Evolutionary conservation across 306 rosid species (phyloP).

Genomic region (Acacia melanoxylon): DNA sequence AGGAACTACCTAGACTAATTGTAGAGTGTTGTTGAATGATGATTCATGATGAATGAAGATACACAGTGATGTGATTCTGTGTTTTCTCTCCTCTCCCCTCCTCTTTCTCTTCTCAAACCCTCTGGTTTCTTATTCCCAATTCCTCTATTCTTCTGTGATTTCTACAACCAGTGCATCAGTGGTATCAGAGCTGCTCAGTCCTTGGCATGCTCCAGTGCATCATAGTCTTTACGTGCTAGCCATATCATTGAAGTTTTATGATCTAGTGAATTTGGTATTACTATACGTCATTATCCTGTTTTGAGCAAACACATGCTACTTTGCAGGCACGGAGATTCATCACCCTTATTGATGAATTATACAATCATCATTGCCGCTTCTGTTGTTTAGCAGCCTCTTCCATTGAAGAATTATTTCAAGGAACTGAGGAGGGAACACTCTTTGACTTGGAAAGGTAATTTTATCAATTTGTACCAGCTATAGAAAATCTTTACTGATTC

Average conservation of each 20-base stretch:
- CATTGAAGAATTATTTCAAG: conserved; percentile 90
- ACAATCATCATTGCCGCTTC: conserved; percentile 87
- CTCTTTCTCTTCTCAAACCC: no score
- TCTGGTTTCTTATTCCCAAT: no score
- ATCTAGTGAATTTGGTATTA: conserved; percentile 13
- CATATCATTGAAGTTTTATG: not conserved
- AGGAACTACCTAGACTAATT: no score
- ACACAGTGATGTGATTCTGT: no score
- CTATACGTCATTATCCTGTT: conserved; percentile 17
- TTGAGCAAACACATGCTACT: conserved; percentile 14
- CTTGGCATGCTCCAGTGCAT: no score
- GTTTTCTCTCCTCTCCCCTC: no score
- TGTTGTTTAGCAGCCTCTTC: conserved; percentile 81
- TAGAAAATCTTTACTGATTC: conserved; percentile 2
- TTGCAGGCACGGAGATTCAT: conserved; percentile 87
- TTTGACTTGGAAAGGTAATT: conserved; percentile 91
- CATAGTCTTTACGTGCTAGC: conserved; percentile 2
- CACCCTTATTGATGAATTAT: conserved; percentile 89
- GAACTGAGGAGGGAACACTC: conserved; percentile 93
- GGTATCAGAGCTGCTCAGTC: no score
- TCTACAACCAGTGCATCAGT: no score
- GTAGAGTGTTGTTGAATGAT: no score
- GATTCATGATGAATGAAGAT: no score
- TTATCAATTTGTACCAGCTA: conserved; percentile 15
- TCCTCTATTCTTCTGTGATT: no score